Percentiles rank a stretch among this genome's conserved stretches.
Evolutionary conservation across 2,329 filamentous ascomycete species (phyloP).

Genomic region (Aspergillus brunneoviolaceus): DNA sequence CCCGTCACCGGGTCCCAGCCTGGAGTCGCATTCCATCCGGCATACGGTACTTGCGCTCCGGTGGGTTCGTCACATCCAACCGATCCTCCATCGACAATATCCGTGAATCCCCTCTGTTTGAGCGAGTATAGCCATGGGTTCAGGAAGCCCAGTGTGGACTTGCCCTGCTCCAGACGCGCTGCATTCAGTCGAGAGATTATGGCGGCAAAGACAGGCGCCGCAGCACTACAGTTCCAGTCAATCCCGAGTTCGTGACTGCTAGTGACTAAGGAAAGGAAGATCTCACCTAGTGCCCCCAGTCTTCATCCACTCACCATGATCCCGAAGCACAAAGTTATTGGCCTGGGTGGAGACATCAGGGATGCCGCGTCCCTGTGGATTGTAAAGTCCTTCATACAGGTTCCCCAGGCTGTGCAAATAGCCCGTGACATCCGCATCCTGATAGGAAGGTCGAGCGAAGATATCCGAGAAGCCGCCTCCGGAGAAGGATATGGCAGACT

Average conservation of each 20-base stretch:
- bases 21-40: slow-evolving; percentile 52
- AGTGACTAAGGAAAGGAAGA: not conserved
- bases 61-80: slow-evolving; percentile 46
- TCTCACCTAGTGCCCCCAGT: slow-evolving; percentile 51
- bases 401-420: slow-evolving; percentile 47
- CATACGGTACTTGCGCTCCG: slow-evolving; percentile 43
- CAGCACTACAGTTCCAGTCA: slow-evolving; percentile 43
- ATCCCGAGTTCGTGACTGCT: not conserved
- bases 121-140: slow-evolving; percentile 61
- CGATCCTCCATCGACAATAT: slow-evolving; percentile 51
- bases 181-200: slow-evolving; percentile 67
- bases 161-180: slow-evolving; percentile 56
- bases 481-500: slow-evolving; percentile 55
- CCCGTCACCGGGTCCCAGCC: slow-evolving; percentile 55
- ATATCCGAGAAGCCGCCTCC: slow-evolving; percentile 51
- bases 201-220: slow-evolving; percentile 62
- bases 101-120: slow-evolving; percentile 47
- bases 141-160: slow-evolving; percentile 57
- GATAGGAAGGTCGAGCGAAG: slow-evolving; percentile 51
- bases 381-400: slow-evolving; percentile 49
- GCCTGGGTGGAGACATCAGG: slow-evolving; percentile 64
- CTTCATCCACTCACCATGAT: slow-evolving; percentile 35
- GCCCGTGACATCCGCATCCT: slow-evolving; percentile 43
- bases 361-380: slow-evolving; percentile 56
- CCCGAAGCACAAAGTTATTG: slow-evolving; percentile 40